phyloP scores from a whole-genome alignment of 768 basidiomycete species.

The Mycena amicta region DNA sequence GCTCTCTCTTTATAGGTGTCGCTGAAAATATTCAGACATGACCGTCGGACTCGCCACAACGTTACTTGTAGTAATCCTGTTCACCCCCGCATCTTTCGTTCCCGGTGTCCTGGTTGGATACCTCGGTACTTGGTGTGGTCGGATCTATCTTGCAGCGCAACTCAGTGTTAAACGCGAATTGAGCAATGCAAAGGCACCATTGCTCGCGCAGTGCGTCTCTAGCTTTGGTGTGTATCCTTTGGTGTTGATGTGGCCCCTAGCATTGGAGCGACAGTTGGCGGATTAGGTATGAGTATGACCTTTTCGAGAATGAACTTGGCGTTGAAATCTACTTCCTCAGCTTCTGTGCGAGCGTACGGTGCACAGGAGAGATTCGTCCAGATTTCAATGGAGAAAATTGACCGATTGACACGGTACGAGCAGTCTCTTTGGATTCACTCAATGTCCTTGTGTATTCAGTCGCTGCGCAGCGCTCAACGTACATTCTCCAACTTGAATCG shows the following conservation, averaged over 20 bases:
- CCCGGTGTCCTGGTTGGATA: conserved; percentile 45
- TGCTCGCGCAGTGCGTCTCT: conserved; percentile 42
- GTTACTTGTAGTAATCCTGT: conserved; percentile 44
- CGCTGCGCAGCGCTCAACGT: conserved; percentile 34
- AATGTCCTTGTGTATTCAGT: neutral
- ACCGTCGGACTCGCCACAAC: conserved; percentile 8
- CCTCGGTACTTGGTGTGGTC: conserved; percentile 47
- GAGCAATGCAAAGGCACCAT: conserved; percentile 41
- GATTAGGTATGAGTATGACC: conserved; percentile 41
- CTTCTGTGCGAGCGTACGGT: conserved; percentile 69
- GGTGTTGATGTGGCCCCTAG: conserved; percentile 26
- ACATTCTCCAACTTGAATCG: conserved; percentile 55
- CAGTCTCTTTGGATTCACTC: neutral
- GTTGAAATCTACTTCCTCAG: conserved; percentile 28
- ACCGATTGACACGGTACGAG: conserved; percentile 41
- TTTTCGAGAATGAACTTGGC: neutral
- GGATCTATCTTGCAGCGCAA: conserved; percentile 49
- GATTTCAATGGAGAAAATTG: conserved; percentile 53
- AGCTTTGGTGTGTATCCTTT: conserved; percentile 27
- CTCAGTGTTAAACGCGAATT: conserved; percentile 52
- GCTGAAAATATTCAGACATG: neutral
- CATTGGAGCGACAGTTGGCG: conserved; percentile 54
- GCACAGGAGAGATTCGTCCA: conserved; percentile 49
- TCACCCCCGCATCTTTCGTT: conserved; percentile 47
- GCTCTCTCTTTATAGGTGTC: neutral